These are phyloP conservation scores for Sherardia arvensis DNA, from an alignment of 257 asterid genomes.

Conservation along the genomic window DNA sequence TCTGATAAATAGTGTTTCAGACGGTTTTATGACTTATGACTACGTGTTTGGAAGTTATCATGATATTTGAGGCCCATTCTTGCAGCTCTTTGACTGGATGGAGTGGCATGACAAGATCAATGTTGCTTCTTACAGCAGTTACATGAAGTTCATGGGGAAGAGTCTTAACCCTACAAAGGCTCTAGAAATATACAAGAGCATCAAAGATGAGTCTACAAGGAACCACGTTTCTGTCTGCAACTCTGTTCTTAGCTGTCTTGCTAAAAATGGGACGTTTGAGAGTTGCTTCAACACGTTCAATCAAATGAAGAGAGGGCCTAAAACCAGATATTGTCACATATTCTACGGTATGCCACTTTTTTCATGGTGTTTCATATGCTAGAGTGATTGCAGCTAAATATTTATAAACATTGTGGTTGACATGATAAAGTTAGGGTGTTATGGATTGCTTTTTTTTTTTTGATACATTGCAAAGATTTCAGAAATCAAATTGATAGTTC, in stretches of 20 bases:
- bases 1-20: not conserved
- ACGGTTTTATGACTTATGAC: not conserved
- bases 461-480: not conserved
- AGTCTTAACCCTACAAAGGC: constrained; percentile 54
- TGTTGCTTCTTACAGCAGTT: constrained; percentile 83
- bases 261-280: constrained; percentile 62
- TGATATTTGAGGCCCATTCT: constrained; percentile 14
- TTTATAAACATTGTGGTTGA: not conserved
- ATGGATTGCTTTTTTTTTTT: too few relatives aligned
- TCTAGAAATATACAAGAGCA: constrained; percentile 60
- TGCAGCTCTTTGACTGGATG: constrained; percentile 98
- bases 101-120: constrained; percentile 62
- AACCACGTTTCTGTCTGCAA: constrained; percentile 78
- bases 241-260: constrained; percentile 64
- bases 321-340: constrained; percentile 86
- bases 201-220: constrained; percentile 47
- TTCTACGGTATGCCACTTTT: constrained; percentile 63
- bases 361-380: not conserved
- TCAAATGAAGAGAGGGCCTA: constrained; percentile 82
- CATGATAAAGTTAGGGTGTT: not conserved
- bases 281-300: constrained; percentile 66
- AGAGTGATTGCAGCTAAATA: not conserved
- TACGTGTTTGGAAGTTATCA: constrained; percentile 1
- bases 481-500: not conserved
- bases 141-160: constrained; percentile 64